Evolutionary conservation across 805 yeast species (phyloP), one percentile per base, ranked within the genome.

Genomic region (Myxozyma mucilagina): DNA sequence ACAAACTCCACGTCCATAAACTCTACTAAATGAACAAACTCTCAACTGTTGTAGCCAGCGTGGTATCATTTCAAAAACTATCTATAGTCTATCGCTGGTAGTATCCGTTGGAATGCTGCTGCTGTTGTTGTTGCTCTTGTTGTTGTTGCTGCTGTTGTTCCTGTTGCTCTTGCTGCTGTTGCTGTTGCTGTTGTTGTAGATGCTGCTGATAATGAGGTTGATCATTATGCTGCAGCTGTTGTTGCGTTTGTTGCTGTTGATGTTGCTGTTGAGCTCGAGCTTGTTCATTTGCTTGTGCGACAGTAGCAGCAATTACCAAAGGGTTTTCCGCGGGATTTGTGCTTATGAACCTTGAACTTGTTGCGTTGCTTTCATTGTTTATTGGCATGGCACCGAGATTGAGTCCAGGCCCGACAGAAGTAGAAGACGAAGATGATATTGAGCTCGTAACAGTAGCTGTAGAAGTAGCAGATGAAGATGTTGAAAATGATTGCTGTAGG

Each of bases 221-320:
- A 6, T 18, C 16, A 36, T 16, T 20, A 34, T 35, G 13, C 16
- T n/a, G 43, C 31, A 32, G 29, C 10, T 49, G 36, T 14, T 29
- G 18, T 29, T 24, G 54, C 45, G 36, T 44, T 3, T 13, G n/a
- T 20, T 20, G 31, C 32, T 10, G 16, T 18, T 9, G 34, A 7
- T 31, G 34, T 20, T 24, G 14, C 29, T 32, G 44, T 32, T 14
- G 50, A n/a, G 24, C 20, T 47, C 20, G 53, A 18, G 53, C 53
- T 34, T 36, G 31, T 43, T 49, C 53, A 20, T 38, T 35, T 10
- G 54, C 54, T n/a, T 50, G 54, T n/a, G 45, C 54, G 20, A 32
- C 54, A 7, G 31, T 20, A 16, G 54, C 54, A 11, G 34, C 54
- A 7, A 50, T 50, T n/a, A 50, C 18, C 24, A 50, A 29, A 5